Base-by-base conservation (phyloP, 805 yeast genomes). In the Cyberlindnera meyerae region DNA sequence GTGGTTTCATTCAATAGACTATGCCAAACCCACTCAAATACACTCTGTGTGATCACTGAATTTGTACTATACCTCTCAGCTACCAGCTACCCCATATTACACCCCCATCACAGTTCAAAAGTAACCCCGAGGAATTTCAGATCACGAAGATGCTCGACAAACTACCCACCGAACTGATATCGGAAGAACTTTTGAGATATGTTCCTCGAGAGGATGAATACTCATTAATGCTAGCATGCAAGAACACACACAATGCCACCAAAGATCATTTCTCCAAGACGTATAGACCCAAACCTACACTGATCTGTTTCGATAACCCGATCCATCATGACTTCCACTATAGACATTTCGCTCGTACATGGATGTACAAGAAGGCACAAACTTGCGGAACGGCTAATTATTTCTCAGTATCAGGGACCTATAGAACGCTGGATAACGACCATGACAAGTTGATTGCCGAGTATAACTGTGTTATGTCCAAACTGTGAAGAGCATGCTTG, bases 241-340 rank as follows among this genome's bases (percentile, higher is more conserved):
- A 39, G 11, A 29, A 46, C 4, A 33, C 46, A 11, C 43, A 45
- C 29, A 24, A 22, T 20, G 52, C 54, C 3, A 45, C 54, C 4
- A 27, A 28, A 2, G 41, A 41, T 9, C 45, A 40, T 6, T 41
- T 45, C 36, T 13, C 15, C 2, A 30, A 42, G 20, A 27, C 37
- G 1, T 40, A 29, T 27, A 41, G 30, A 24, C 45, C 45, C 11
- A 18, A 18, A 8, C 39, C 45, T 2, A 41, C 34, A 13, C 39
- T 49, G 18, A 44, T 49, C 29, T 45, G 45, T 32, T 26, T 37
- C 14, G 55, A 45, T 27, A 47, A 49, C 31, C 55, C 53, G 8
- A 30, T 45, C 5, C 42, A 40, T 17, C 45, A 44, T 40, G 47
- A 43, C 31, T 34, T 37, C 34, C 44, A 39, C 33, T 29, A 43